A percentile compares a stretch with the other conserved stretches of the same genome.
These are phyloP conservation scores for Theileria annulata DNA, from an alignment of 169 alveolate genomes.

Conservation along the genomic window DNA sequence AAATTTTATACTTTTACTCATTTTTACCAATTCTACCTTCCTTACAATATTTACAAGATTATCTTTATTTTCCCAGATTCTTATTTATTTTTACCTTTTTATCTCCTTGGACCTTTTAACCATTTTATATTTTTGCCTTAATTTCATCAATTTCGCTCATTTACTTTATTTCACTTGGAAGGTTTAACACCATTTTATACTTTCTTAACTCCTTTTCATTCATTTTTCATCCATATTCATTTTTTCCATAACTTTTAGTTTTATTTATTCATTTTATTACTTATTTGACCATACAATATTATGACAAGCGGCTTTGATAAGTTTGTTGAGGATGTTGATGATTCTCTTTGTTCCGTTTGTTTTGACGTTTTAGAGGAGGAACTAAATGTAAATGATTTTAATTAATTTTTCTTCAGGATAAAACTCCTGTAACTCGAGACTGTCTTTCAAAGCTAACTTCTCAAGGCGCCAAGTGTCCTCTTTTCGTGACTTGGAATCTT, in stretches of 20 bases:
- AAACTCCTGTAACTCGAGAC: not conserved
- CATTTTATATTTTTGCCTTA: too few relatives aligned
- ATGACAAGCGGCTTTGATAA: slow-evolving; percentile 22
- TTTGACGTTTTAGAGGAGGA: slow-evolving; percentile 20
- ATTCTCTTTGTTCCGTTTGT: slow-evolving; percentile 46
- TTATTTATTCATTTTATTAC: not conserved
- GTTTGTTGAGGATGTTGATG: slow-evolving; percentile 25
- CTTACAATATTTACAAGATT: too few relatives aligned
- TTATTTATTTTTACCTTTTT: too few relatives aligned
- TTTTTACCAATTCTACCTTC: too few relatives aligned
- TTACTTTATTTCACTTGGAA: too few relatives aligned
- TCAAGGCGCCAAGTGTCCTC: slow-evolving; percentile 25
- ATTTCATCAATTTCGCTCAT: too few relatives aligned
- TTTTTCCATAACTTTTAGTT: not conserved
- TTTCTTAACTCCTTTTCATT: not conserved
- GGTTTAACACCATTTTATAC: not conserved
- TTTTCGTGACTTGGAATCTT: slow-evolving; percentile 55
- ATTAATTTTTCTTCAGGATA: slow-evolving; percentile 6
- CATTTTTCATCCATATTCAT: not conserved
- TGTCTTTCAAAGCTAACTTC: not conserved
- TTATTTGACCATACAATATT: not conserved
- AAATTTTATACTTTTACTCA: too few relatives aligned
- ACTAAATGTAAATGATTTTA: slow-evolving; percentile 14
- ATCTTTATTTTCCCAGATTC: too few relatives aligned
- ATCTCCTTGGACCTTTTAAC: too few relatives aligned